These are phyloP conservation scores for Trifolium subterraneum DNA, from an alignment of 306 rosid genomes.

Conservation along the genomic window DNA sequence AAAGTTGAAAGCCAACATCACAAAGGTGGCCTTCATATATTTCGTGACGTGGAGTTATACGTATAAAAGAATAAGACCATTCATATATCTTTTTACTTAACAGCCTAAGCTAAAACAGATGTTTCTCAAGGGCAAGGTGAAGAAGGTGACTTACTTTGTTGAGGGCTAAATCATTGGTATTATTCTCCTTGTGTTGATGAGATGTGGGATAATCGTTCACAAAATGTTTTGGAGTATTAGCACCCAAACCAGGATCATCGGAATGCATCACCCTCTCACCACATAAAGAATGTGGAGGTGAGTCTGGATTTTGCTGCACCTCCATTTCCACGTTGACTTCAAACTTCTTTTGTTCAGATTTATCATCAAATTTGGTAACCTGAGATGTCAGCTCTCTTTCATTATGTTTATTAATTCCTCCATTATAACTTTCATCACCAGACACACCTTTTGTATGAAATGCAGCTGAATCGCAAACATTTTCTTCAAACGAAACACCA, in stretches of 20 bases:
- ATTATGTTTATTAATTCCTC: constrained; percentile 40
- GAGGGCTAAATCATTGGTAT: constrained; percentile 38
- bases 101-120: constrained; percentile 21
- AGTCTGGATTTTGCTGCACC: constrained; percentile 38
- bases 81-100: constrained; percentile 12
- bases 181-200: constrained; percentile 39
- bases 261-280: constrained; percentile 50
- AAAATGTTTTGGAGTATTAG: constrained; percentile 33
- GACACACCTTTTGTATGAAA: constrained; percentile 56
- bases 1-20: constrained; percentile 6
- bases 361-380: constrained; percentile 42
- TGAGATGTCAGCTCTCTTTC: constrained; percentile 40
- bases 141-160: constrained; percentile 51
- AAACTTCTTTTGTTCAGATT: constrained; percentile 41
- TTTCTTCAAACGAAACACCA: constrained; percentile 41
- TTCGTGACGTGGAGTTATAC: not conserved
- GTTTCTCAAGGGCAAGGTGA: constrained; percentile 19
- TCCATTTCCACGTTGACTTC: constrained; percentile 44
- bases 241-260: constrained; percentile 40
- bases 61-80: constrained; percentile 20
- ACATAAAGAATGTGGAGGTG: constrained; percentile 41
- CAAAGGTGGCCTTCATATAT: constrained; percentile 14
- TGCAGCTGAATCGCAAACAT: constrained; percentile 38
- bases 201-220: constrained; percentile 33
- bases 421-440: constrained; percentile 39